These are phyloP conservation scores for Alternaria alternata DNA, from an alignment of 2,329 filamentous ascomycete species.

Conservation along the genomic window DNA sequence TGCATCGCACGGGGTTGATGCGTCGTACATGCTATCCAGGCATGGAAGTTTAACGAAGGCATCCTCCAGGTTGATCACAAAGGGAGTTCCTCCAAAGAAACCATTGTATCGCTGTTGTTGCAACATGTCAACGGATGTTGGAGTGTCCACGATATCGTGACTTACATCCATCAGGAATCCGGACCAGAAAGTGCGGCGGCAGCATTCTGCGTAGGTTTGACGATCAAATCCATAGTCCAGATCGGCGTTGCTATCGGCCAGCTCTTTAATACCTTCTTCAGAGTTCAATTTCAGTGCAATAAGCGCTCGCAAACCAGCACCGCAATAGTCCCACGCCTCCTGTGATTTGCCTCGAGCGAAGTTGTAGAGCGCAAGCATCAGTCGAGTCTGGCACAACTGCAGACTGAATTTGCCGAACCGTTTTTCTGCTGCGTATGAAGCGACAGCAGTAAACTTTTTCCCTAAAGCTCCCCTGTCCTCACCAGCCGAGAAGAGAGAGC, in stretches of 20 bases:
- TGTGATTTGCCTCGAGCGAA: constrained; percentile 67
- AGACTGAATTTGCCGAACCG: constrained; percentile 63
- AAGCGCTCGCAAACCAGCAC: constrained; percentile 67
- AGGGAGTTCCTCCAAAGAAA: constrained; percentile 60
- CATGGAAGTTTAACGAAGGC: constrained; percentile 73
- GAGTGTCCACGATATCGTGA: constrained; percentile 42
- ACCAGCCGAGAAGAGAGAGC: constrained; percentile 62
- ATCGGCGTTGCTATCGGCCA: constrained; percentile 55
- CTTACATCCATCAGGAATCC: constrained; percentile 72
- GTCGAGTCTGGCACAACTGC: constrained; percentile 71
- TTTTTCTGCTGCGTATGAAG: constrained; percentile 64
- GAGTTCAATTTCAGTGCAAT: constrained; percentile 69
- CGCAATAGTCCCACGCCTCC: constrained; percentile 70
- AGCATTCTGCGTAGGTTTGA: constrained; percentile 69
- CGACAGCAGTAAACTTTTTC: constrained; percentile 62
- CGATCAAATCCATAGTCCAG: constrained; percentile 67
- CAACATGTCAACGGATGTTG: constrained; percentile 41
- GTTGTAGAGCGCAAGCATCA: constrained; percentile 73
- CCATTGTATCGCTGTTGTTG: constrained; percentile 64
- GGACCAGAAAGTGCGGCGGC: constrained; percentile 76
- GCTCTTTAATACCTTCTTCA: constrained; percentile 60
- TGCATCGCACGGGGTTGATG: constrained; percentile 63
- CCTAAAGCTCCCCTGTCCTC: constrained; percentile 56
- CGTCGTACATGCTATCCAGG: constrained; percentile 68
- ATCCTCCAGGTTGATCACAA: constrained; percentile 69